Conservation (phyloP, 2,329 filamentous ascomycete genomes). For the Plectosphaerella sp. region DNA sequence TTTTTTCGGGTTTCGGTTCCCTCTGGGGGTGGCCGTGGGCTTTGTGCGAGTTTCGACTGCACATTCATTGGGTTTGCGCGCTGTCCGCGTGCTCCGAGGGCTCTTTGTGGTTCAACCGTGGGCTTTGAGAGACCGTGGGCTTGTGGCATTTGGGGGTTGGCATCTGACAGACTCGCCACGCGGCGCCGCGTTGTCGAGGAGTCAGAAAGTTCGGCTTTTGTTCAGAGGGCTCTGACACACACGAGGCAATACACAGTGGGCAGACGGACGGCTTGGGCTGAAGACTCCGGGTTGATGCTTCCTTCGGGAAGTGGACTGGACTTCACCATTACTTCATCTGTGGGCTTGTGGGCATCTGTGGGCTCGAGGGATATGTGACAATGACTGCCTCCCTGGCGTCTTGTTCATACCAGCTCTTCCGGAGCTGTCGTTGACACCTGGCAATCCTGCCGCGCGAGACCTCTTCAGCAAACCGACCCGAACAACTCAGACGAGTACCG, state of each 20-base stretch:
- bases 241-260: slow-evolving; percentile 13
- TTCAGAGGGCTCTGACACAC: slow-evolving; percentile 24
- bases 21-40: slow-evolving; percentile 40
- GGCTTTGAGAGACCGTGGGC: slow-evolving; percentile 10
- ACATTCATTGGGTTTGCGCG: no score
- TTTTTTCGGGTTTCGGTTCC: slow-evolving; percentile 26
- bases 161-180: slow-evolving; percentile 15
- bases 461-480: not conserved
- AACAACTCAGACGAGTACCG: no score
- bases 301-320: slow-evolving; percentile 23
- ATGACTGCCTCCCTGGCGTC: not conserved
- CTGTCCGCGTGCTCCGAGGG: slow-evolving; percentile 48
- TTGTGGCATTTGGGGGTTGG: slow-evolving; percentile 8
- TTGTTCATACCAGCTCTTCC: not conserved
- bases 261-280: slow-evolving; percentile 13
- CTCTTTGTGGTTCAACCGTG: slow-evolving; percentile 27
- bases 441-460: not conserved
- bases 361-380: slow-evolving; percentile 34
- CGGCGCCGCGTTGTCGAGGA: slow-evolving; percentile 4
- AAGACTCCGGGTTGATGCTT: slow-evolving; percentile 26
- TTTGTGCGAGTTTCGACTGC: slow-evolving; percentile 36
- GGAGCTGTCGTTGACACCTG: not conserved
- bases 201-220: slow-evolving; percentile 10
- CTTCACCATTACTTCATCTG: slow-evolving; percentile 24
- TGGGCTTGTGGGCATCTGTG: slow-evolving; percentile 23